Base-by-base conservation (phyloP, 805 yeast species). In the Tetrapisispora namnaoensis region DNA sequence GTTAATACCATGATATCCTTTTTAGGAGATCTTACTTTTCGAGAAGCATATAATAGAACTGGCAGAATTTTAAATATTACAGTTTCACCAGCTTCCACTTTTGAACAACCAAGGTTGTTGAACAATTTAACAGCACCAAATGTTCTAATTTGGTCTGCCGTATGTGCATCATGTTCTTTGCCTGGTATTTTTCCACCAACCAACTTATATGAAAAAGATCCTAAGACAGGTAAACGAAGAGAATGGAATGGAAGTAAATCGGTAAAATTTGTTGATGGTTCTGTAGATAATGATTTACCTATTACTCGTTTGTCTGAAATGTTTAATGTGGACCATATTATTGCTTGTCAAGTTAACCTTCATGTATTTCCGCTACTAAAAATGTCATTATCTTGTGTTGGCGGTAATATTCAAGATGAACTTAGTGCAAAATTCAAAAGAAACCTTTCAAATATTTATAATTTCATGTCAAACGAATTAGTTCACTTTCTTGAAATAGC, bases 261-360 rank as follows among this genome's bases (percentile, higher is more conserved):
- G 0, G 79, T 83, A 35, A 83, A 84, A 56, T 91, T 84, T 66
- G 89, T 91, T 28, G 99, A 91, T 67, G 99, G 99, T 0, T 86
- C 96, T 0, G 95, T 91, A 7, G 93, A 90, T 60, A 85, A 86
- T 52, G 99, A 91, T 62, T 69, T 91, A 46, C 99, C 99, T 2
- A 82, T 89, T 20, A 76, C 91, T 3, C 75, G 96, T 55, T 70
- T 91, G 17, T 82, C 93, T 22, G 98, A 91, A 62, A 87, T 91
- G 95, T 93, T 91, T 63, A 90, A 91, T 60, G 96, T 91, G 30
- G 95, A 91, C 61, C 96, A 91, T 65, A 89, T 91, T 53, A 88
- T 91, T 55, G 98, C 96, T 0, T 90, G 95, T 42, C 99, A 91
- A 63, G 97, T 91, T 1, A 91, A 91, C 60, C 95, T 97, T 0